Evolutionary conservation across 2,329 filamentous ascomycete species (phyloP), one percentile per base, ranked within the genome.

Genomic region (Zalaria obscura): DNA sequence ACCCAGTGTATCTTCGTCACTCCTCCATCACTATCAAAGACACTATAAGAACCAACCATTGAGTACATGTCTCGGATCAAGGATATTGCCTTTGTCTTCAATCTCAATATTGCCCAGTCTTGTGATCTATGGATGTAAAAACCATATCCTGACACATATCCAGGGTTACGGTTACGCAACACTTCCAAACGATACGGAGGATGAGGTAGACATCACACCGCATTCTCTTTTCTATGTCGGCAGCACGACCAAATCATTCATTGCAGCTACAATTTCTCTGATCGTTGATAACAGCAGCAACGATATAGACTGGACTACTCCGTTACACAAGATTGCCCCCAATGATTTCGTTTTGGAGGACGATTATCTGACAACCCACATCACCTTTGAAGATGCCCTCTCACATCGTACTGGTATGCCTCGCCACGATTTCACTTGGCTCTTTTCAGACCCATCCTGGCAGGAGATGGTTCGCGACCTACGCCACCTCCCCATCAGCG

Each of bases 401-500:
- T 55, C 52, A 1, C 59, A 63, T 45, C 52, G 58, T 8, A 60
- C 58, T 2, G 59, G 60, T 5, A 47, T 63, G 44, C 54, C 58
- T 5, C 47, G 56, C 32, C 57, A 53, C 44, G 56, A 58, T 43
- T 43, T 45, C 26, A 42, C 42, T 7, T 55, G 53, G 47, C 45
- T 47, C 33, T 51, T 50, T 37, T 41, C 43, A 27, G 50, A 54
- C 28, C 42, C 45, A 5, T 55, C 50, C 2, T 40, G 65, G 2
- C 54, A 56, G 27, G 61, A 66, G 35, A 51, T 61, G 33, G 59
- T 64, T 10, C 56, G 59, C 26, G 56, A 52, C 29, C 49, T 75
- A 40, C 61, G 66, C 3, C 50, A 71, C 48, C 55, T 73, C 4
- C 62, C 58, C 2, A 52, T 4, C 47, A 62, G 27, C 54, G 45